These are phyloP conservation scores for Helotiales sp. DNA, from an alignment of 2,329 filamentous ascomycete species.

Conservation along the genomic window DNA sequence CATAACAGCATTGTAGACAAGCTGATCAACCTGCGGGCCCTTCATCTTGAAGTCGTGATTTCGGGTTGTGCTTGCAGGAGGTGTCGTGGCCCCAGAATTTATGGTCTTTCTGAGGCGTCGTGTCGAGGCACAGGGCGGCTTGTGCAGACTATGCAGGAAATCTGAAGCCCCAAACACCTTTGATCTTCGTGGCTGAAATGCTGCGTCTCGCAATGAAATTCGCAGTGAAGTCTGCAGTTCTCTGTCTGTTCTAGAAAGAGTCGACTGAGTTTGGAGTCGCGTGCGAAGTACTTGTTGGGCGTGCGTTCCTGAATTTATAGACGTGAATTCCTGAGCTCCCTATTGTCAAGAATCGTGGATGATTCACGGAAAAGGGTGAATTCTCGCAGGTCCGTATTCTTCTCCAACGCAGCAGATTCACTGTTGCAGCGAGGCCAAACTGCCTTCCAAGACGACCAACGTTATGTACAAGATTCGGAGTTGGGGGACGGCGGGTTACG, in stretches of 20 bases:
- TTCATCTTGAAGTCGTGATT: slow-evolving; percentile 56
- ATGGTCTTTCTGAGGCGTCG: slow-evolving; percentile 18
- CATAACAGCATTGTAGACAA: slow-evolving; percentile 75
- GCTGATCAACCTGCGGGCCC: slow-evolving; percentile 66
- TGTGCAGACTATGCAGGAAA: slow-evolving; percentile 5
- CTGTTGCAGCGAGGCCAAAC: not conserved
- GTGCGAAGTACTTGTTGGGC: not conserved
- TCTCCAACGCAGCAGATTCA: not conserved
- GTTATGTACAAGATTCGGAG: not conserved
- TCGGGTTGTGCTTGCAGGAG: slow-evolving; percentile 1
- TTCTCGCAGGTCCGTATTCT: not conserved
- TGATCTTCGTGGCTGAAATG: slow-evolving; percentile 6
- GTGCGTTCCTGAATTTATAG: not conserved
- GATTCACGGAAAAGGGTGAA: not conserved
- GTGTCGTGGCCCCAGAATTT: slow-evolving; percentile 17
- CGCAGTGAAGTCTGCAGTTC: slow-evolving; percentile 6
- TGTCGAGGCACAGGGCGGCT: slow-evolving; percentile 6
- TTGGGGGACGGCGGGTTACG: not conserved
- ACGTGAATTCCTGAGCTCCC: not conserved
- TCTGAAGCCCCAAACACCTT: not conserved
- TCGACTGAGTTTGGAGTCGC: not conserved
- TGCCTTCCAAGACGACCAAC: slow-evolving; percentile 2
- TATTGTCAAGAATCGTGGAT: not conserved
- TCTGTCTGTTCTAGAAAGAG: slow-evolving; percentile 11
- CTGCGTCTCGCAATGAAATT: slow-evolving; percentile 14